Percentiles rank a stretch among this genome's conserved stretches.
Conservation (phyloP, 2,329 filamentous ascomycete genomes). For the Nemania sp. region DNA sequence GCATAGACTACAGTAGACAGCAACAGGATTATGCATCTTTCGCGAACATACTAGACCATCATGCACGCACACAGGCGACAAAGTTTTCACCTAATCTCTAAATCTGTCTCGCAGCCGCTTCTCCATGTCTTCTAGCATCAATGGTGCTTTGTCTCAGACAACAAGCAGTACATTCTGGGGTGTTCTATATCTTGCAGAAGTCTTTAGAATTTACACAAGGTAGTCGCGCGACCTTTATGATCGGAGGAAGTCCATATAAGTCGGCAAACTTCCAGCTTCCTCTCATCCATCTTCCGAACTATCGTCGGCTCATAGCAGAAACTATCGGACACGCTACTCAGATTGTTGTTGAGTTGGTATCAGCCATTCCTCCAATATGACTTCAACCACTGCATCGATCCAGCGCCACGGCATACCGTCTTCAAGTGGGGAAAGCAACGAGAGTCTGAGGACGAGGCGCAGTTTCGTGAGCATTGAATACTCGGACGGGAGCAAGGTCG, state of each 20-base stretch:
- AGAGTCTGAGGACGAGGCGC: conserved; percentile 1
- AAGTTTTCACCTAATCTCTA: conserved; percentile 4
- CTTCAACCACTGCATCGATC: too few species aligned
- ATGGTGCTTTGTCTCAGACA: conserved; percentile 19
- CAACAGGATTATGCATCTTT: background rate
- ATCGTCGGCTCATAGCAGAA: too few species aligned
- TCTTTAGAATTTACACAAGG: background rate
- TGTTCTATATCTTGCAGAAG: conserved; percentile 14
- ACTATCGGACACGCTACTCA: too few species aligned
- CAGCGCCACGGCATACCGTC: too few species aligned
- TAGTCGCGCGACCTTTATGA: too few species aligned
- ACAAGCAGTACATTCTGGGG: background rate
- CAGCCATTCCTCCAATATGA: too few species aligned
- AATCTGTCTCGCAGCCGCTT: conserved; percentile 22
- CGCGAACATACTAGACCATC: background rate
- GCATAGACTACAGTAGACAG: too few species aligned
- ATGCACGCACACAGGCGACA: background rate
- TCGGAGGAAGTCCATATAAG: too few species aligned
- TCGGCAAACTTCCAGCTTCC: too few species aligned
- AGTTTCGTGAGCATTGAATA: conserved; percentile 17
- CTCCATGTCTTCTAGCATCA: background rate
- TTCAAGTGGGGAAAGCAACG: background rate
- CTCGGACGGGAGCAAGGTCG: conserved; percentile 13
- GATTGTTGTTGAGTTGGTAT: too few species aligned
- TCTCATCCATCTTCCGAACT: too few species aligned